Conservation (phyloP, 148 eudicot species). For the Limonium bicolor region DNA sequence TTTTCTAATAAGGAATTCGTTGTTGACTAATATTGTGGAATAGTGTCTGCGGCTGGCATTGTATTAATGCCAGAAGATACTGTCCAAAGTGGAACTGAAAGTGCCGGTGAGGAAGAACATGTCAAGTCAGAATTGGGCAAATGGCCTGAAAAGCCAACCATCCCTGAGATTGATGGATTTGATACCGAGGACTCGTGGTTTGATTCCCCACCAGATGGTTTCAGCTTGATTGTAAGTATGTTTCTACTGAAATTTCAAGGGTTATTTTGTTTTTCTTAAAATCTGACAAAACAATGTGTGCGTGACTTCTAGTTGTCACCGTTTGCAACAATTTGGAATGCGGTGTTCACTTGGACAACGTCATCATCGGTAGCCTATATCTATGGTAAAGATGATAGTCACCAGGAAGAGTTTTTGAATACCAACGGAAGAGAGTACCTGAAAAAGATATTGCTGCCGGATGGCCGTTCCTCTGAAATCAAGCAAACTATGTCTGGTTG, state of each 20-base stretch:
- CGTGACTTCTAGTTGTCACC: constrained; percentile 50
- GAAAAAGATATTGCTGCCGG: constrained; percentile 32
- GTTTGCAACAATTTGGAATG: constrained; percentile 78
- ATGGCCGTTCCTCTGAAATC: constrained; percentile 80
- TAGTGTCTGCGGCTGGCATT: constrained; percentile 80
- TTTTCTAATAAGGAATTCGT: background rate
- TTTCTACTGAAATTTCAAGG: background rate
- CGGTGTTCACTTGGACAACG: constrained; percentile 78
- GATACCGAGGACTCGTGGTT: constrained; percentile 77
- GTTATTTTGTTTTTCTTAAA: background rate
- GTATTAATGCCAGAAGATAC: constrained; percentile 37
- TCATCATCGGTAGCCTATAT: constrained; percentile 86
- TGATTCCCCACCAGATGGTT: constrained; percentile 69
- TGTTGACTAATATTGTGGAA: constrained; percentile 6
- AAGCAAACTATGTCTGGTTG: constrained; percentile 74
- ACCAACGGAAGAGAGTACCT: constrained; percentile 88
- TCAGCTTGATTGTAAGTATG: constrained; percentile 53
- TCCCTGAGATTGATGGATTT: constrained; percentile 27
- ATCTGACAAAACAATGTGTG: background rate
- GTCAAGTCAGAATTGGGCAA: constrained; percentile 29
- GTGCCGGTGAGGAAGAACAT: constrained; percentile 15
- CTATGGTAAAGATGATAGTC: constrained; percentile 73
- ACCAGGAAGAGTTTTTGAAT: constrained; percentile 50
- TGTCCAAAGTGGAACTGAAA: constrained; percentile 17
- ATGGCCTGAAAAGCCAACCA: constrained; percentile 55